Conservation (phyloP, 2,329 filamentous ascomycete genomes). For the Drechslera avenae region DNA sequence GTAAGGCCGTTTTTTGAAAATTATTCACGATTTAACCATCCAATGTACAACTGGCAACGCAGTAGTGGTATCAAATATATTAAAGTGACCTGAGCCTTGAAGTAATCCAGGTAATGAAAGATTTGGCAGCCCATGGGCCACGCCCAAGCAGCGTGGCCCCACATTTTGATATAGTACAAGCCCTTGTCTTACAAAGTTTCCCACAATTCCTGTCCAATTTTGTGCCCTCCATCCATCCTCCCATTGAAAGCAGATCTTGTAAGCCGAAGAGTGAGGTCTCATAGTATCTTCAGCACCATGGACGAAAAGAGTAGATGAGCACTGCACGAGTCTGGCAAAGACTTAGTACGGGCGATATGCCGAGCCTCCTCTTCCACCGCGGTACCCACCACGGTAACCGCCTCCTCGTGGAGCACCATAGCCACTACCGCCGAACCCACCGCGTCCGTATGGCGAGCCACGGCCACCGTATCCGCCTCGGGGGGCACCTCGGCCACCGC, state of each 20-base stretch:
- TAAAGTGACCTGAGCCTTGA: not conserved
- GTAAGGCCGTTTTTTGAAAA: not conserved
- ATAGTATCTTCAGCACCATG: not conserved
- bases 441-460: slow-evolving; percentile 53
- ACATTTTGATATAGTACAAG: slow-evolving; percentile 9
- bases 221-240: slow-evolving; percentile 1
- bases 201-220: slow-evolving; percentile 14
- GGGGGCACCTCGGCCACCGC: slow-evolving; percentile 62
- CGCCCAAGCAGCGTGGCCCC: not conserved
- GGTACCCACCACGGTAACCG: slow-evolving; percentile 50
- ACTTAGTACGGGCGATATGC: slow-evolving; percentile 26
- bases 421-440: slow-evolving; percentile 45
- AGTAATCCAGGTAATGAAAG: not conserved
- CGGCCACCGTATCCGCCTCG: slow-evolving; percentile 56
- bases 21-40: not conserved
- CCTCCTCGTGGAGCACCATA: slow-evolving; percentile 49
- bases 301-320: slow-evolving; percentile 4
- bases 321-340: not conserved
- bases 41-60: not conserved
- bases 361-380: slow-evolving; percentile 34
- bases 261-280: no score
- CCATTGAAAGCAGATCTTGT: no score
- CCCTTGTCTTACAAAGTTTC: slow-evolving; percentile 5
- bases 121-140: not conserved
- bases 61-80: not conserved